Evolutionary conservation across 129 eudicot species (phyloP), one percentile per base, ranked within the genome.

Genomic region (Lonicera japonica): DNA sequence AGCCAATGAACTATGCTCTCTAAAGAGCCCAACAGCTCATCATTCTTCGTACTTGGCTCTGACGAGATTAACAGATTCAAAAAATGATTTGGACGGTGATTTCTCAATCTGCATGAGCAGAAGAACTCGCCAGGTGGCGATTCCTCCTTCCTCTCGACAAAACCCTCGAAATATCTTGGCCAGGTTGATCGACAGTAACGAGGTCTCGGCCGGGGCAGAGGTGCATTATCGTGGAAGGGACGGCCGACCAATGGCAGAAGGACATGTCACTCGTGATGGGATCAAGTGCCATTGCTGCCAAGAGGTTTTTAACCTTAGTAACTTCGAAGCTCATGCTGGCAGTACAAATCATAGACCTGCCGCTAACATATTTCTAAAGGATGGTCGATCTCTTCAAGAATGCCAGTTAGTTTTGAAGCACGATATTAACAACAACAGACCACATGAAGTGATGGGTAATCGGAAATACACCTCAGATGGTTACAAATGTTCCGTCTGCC

Each of bases 301-400:
- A 4, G 0, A 24, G 38, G 66, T 68, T 25, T 56, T 75, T 14
- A 29, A 60, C 25, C 70, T 75, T 21, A 56, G 41, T 50, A 75
- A 73, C 23, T 92, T 92, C 64, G 96, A 92, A 71, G 69, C 66
- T 66, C 99, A 92, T 76, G 99, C 86, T 18, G 89, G 89, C 17
- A 88, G 91, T 57, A 75, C 56, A 12, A 53, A 60, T 69, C 89
- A 68, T 56, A 79, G 85, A 67, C 96, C 99, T 8, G 80, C 91
- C 11, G 91, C 70, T n/a, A 65, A 72, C 65, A 76, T 88, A 3
- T 88, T 80, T 73, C 57, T 88, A 13, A 89, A 78, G 11, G 86
- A 92, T 65, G 95, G 95, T 4, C 73, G 86, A 67, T 92, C 95
- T 7, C 68, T 92, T 58, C 13, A 67, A 9, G 78, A 83, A 18